Conservation (phyloP, 1,284 basidiomycete genomes). For the Vanrija sp. region DNA sequence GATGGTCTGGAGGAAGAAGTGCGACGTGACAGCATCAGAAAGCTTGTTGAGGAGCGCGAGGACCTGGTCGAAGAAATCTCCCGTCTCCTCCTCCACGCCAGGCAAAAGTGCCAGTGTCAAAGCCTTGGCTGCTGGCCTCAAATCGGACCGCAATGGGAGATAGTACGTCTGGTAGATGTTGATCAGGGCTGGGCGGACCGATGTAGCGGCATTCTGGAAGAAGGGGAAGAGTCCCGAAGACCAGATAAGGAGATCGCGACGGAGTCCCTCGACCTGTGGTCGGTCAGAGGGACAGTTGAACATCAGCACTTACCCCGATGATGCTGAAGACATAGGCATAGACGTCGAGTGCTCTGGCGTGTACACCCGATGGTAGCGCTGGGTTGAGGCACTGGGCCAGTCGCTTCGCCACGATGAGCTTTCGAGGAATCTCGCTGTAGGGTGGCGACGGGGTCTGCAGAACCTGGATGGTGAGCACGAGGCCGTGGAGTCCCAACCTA, state of each 20-base stretch:
- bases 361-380: constrained; percentile 91
- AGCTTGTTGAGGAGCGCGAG: constrained; percentile 74
- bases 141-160: constrained; percentile 71
- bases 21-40: constrained; percentile 71
- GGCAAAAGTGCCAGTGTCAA: constrained; percentile 90
- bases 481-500: too few species aligned
- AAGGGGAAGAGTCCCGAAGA: constrained; percentile 95
- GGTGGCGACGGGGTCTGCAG: constrained; percentile 79
- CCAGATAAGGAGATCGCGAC: constrained; percentile 87
- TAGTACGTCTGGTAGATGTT: constrained; percentile 87
- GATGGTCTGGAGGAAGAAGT: constrained; percentile 92
- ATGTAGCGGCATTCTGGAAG: constrained; percentile 96
- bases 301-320: constrained; percentile 65
- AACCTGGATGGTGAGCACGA: constrained; percentile 53
- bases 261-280: constrained; percentile 74
- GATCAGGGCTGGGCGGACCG: constrained; percentile 83
- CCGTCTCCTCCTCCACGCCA: constrained; percentile 90
- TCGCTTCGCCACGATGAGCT: constrained; percentile 90
- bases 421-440: constrained; percentile 92
- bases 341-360: constrained; percentile 92
- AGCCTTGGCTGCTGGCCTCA: constrained; percentile 88
- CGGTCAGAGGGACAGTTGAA: neutral
- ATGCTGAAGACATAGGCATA: constrained; percentile 87
- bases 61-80: constrained; percentile 96
- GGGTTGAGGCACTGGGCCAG: constrained; percentile 96